These are phyloP conservation scores for Sugiyamaella japonica DNA, from an alignment of 1,139 yeast species.

Conservation along the genomic window DNA sequence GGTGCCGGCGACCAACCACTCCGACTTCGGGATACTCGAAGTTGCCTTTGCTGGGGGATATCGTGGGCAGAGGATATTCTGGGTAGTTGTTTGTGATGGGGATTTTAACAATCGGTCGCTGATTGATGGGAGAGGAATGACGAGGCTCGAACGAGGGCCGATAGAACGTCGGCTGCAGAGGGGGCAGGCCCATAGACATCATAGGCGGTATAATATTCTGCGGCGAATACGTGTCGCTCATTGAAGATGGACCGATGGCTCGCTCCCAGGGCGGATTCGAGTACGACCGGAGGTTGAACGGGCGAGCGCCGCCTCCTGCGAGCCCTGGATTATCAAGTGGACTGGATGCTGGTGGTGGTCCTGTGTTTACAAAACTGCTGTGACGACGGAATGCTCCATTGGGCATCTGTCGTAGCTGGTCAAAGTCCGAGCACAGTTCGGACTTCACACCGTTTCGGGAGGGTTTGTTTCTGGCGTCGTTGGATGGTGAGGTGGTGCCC, in stretches of 20 bases:
- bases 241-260: neutral
- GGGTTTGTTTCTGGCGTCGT: neutral
- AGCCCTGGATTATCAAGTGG: slow-evolving; percentile 12
- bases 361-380: slow-evolving; percentile 1
- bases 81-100: slow-evolving; percentile 18
- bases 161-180: neutral
- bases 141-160: slow-evolving; percentile 6
- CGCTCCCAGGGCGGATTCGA: slow-evolving; percentile 15
- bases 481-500: neutral
- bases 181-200: slow-evolving; percentile 8
- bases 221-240: neutral
- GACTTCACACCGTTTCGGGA: neutral
- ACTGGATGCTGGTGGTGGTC: slow-evolving; percentile 1
- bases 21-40: slow-evolving; percentile 16
- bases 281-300: slow-evolving; percentile 13
- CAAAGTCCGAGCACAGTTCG: neutral
- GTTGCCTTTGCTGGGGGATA: neutral
- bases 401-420: neutral
- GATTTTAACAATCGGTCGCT: slow-evolving; percentile 15
- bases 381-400: neutral
- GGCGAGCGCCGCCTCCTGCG: slow-evolving; percentile 3
- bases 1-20: neutral
- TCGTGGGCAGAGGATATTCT: slow-evolving; percentile 17
- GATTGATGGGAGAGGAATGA: neutral
- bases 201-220: neutral